Evolutionary conservation across 805 yeast genomes (phyloP), one percentile per base, ranked within the genome.

Genomic region (Lachancea nothofagi): DNA sequence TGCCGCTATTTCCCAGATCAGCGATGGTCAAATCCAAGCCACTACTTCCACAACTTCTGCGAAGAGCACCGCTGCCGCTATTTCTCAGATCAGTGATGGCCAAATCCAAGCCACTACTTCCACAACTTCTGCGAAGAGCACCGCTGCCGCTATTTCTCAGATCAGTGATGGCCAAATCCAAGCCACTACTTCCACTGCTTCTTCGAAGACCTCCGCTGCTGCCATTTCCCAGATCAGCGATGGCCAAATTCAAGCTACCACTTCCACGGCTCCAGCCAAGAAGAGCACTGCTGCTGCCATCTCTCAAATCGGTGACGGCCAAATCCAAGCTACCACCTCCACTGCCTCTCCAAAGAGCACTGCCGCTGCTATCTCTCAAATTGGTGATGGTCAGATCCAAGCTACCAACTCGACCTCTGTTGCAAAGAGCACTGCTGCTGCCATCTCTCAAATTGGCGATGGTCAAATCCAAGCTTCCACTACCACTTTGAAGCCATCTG

Each of bases 401-500:
- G 56, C 53, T 26, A 49, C 53, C 35, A 50, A 46, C 33, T 17
- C 46, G 13, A 24, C 47, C 20, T 15, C 24, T 17, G 27, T 28
- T 9, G 19, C 49, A 15, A 36, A 40, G 39, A 27, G 43, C 13
- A 52, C 64, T 38, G 57, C 59, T 29, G 53, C 53, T 18, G 63
- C 58, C 41, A 66, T 71, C 35, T 61, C 67, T 37, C 77, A 71
- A 57, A 72, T 73, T 40, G 65, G 66, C 48, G 77, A 71, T 46
- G 79, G 79, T 49, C 79, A 75, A 60, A 64, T 72, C 49, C 76
- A 72, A 57, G 65, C 70, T 27, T 66, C 70, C 43, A 66, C 72
- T 43, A 45, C 68, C 23, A 48, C 65, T 38, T 53, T 63, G 26
- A 36, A 39, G 41, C 27, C 41, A 18, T 23, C 46, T 18, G 50